Percentiles rank a stretch among this genome's conserved stretches.
Conservation (phyloP, 495 filamentous ascomycete species). For the Penicillium turbatum region DNA sequence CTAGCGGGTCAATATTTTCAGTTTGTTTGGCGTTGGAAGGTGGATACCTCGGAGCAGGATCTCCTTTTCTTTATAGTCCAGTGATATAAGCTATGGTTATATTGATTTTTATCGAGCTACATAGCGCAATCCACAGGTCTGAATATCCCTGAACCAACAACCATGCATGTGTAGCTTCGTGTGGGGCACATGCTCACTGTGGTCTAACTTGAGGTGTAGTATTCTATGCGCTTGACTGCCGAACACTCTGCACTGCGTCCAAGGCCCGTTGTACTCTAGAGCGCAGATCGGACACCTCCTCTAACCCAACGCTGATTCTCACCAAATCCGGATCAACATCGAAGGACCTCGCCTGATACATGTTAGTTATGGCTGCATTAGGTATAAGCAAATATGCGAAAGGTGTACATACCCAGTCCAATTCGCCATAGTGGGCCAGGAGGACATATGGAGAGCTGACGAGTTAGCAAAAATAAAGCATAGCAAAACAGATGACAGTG, state of each 20-base stretch:
- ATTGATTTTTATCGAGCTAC: conserved; percentile 3
- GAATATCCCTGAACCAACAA: conserved; percentile 10
- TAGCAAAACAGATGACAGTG: neutral
- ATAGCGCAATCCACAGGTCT: conserved; percentile 17
- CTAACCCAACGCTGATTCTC: conserved; percentile 85
- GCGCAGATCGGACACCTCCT: conserved; percentile 64
- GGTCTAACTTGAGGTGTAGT: neutral
- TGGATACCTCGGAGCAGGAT: neutral
- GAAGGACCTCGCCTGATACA: conserved; percentile 60
- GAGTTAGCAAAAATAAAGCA: neutral
- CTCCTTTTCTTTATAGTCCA: conserved; percentile 3
- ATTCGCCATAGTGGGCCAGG: conserved; percentile 85
- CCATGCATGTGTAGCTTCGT: neutral
- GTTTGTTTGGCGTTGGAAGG: neutral
- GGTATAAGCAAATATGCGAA: neutral
- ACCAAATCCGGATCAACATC: conserved; percentile 75
- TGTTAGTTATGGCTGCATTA: conserved; percentile 2
- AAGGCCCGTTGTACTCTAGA: conserved; percentile 46
- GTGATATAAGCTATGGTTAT: conserved; percentile 4
- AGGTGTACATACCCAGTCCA: conserved; percentile 67
- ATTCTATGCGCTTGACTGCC: conserved; percentile 7
- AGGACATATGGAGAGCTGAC: conserved; percentile 79
- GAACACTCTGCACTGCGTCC: conserved; percentile 34
- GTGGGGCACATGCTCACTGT: neutral
- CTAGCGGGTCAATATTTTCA: conserved; percentile 6